Conservation (phyloP, 805 yeast genomes). For the Yarrowia sp. region DNA sequence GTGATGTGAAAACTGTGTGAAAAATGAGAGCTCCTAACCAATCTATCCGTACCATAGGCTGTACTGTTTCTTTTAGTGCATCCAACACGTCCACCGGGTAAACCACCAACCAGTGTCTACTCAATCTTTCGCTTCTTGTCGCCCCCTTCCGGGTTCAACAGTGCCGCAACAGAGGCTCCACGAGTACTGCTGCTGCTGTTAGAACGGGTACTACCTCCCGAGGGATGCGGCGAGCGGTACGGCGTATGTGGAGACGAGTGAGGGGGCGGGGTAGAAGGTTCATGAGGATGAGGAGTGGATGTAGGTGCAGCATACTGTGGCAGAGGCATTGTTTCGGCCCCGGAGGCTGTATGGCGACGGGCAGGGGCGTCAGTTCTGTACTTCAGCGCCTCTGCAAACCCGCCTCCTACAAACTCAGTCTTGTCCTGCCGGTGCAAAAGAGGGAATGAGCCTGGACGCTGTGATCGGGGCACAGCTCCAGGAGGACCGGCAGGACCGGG, state of each 20-base stretch:
- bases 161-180: slow-evolving; percentile 18
- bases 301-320: slow-evolving; percentile 11
- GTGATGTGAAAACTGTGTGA: neutral
- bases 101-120: neutral
- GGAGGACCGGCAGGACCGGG: neutral
- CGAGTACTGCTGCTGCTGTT: slow-evolving; percentile 14
- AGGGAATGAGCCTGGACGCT: slow-evolving; percentile 35
- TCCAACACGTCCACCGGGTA: neutral
- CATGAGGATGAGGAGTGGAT: slow-evolving; percentile 14
- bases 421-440: slow-evolving; percentile 25
- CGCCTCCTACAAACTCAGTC: slow-evolving; percentile 24
- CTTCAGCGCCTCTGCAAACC: slow-evolving; percentile 20
- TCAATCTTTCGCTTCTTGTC: slow-evolving; percentile 21
- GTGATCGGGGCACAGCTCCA: slow-evolving; percentile 29
- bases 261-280: slow-evolving; percentile 23
- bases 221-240: slow-evolving; percentile 22
- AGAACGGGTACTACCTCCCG: slow-evolving; percentile 17
- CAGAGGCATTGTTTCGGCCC: slow-evolving; percentile 22
- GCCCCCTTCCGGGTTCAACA: slow-evolving; percentile 19
- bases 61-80: neutral
- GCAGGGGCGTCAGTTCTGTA: slow-evolving; percentile 9
- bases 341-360: slow-evolving; percentile 20
- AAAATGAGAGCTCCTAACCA: slow-evolving; percentile 7
- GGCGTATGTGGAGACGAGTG: slow-evolving; percentile 25
- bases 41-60: slow-evolving; percentile 23